These are phyloP conservation scores for Tremellales sp. DNA, from an alignment of 1,284 basidiomycete genomes.

Conservation along the genomic window DNA sequence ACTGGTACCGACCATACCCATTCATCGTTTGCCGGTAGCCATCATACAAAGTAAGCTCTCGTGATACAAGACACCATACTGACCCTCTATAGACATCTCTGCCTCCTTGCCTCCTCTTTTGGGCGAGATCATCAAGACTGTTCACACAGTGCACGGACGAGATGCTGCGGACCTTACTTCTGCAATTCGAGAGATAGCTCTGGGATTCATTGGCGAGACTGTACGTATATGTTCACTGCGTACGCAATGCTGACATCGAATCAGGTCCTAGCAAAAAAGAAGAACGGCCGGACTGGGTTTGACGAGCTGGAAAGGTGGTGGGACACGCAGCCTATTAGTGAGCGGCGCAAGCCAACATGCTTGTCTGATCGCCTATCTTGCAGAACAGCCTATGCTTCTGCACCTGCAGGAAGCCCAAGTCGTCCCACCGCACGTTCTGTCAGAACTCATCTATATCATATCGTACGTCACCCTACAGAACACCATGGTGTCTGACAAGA, in stretches of 20 bases:
- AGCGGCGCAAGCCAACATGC: background rate
- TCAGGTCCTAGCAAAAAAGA: slow-evolving; percentile 22
- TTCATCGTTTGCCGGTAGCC: slow-evolving; percentile 30
- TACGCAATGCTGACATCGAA: slow-evolving; percentile 3
- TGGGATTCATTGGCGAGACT: slow-evolving; percentile 30
- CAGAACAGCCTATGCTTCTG: slow-evolving; percentile 26
- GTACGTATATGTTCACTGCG: slow-evolving; percentile 14
- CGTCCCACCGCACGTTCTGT: slow-evolving; percentile 20
- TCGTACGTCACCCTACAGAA: slow-evolving; percentile 17
- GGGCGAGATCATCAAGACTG: background rate
- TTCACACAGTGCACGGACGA: slow-evolving; percentile 19
- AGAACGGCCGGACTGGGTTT: slow-evolving; percentile 30
- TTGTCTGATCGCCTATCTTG: slow-evolving; percentile 1
- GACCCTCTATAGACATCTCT: slow-evolving; percentile 17
- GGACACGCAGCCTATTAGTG: slow-evolving; percentile 13
- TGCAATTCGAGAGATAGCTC: slow-evolving; percentile 23
- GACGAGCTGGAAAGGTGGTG: slow-evolving; percentile 41
- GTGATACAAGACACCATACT: background rate
- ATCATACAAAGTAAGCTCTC: slow-evolving; percentile 34
- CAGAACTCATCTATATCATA: slow-evolving; percentile 39
- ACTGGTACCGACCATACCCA: slow-evolving; percentile 15
- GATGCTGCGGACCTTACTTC: slow-evolving; percentile 28
- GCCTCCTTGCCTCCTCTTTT: slow-evolving; percentile 12
- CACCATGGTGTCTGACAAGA: background rate
- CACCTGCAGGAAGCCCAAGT: slow-evolving; percentile 39